Conservation (phyloP, 2,329 filamentous ascomycete species). For the Amphichorda felina region DNA sequence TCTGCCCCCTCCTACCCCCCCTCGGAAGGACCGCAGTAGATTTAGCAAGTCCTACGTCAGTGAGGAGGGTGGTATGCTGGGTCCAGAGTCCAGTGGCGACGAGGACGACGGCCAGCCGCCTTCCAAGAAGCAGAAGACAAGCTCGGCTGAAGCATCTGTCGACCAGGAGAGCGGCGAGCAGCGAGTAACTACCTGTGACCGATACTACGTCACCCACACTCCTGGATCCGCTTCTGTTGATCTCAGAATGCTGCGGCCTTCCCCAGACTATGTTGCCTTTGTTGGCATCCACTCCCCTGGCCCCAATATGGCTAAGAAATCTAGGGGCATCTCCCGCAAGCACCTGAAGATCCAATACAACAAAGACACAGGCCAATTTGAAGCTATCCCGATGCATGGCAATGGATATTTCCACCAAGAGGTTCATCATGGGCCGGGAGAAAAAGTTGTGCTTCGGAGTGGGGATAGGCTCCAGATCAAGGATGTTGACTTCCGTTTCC, state of each 20-base stretch:
- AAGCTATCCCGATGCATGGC: constrained; percentile 46
- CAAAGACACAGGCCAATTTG: constrained; percentile 47
- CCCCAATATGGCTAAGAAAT: constrained; percentile 46
- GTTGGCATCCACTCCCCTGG: constrained; percentile 63
- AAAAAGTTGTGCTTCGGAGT: constrained; percentile 48
- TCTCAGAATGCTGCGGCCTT: constrained; percentile 45
- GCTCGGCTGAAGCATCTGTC: constrained; percentile 25
- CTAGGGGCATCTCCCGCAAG: constrained; percentile 62
- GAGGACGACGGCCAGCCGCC: constrained; percentile 33
- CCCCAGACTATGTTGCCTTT: constrained; percentile 50
- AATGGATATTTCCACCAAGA: constrained; percentile 63
- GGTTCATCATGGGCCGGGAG: constrained; percentile 21
- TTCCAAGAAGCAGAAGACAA: constrained; percentile 33
- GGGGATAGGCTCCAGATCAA: constrained; percentile 62
- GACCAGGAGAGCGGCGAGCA: background rate
- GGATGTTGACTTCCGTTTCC: constrained; percentile 55
- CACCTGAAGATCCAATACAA: constrained; percentile 66
- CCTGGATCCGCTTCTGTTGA: constrained; percentile 48
- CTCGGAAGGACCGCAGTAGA: constrained; percentile 37
- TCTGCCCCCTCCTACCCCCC: constrained; percentile 37
- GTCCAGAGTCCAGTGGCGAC: constrained; percentile 47
- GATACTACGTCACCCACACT: constrained; percentile 49
- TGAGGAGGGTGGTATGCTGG: constrained; percentile 57
- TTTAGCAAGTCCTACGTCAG: constrained; percentile 56
- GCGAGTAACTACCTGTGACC: constrained; percentile 20